Percentiles rank a stretch among this genome's conserved stretches.
These are phyloP conservation scores for Chloris gayana DNA, from an alignment of 176 grass and related monocot species.

Conservation along the genomic window DNA sequence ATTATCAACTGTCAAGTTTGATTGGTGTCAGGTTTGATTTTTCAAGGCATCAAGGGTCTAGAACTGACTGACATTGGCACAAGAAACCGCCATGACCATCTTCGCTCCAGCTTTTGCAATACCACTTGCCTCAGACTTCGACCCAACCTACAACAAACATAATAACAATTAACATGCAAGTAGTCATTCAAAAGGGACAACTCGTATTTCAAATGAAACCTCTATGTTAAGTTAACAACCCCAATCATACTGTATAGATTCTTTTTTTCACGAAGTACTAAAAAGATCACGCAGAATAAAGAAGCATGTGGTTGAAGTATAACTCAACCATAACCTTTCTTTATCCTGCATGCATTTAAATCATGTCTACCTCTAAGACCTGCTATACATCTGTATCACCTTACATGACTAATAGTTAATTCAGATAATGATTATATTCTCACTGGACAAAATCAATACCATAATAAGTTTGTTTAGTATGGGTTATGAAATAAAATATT, in stretches of 20 bases:
- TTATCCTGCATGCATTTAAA: not conserved
- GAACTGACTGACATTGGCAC: constrained; percentile 56
- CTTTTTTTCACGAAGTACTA: too few species aligned
- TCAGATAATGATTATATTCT: not conserved
- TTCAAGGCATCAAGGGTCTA: not conserved
- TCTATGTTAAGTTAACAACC: not conserved
- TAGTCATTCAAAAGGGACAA: not conserved
- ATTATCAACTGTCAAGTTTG: not conserved
- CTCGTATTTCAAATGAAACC: not conserved
- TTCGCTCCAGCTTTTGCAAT: not conserved
- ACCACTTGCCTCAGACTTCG: not conserved
- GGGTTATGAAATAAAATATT: not conserved
- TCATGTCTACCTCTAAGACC: not conserved
- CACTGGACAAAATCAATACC: not conserved
- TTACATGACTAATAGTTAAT: not conserved
- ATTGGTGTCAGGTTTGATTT: not conserved
- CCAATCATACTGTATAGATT: not conserved
- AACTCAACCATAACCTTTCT: not conserved
- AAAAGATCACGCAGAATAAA: too few species aligned
- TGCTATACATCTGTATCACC: not conserved
- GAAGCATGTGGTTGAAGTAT: too few species aligned
- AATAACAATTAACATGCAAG: not conserved
- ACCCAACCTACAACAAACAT: not conserved
- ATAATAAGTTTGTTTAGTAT: not conserved
- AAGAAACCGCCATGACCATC: not conserved